Percentiles rank a stretch among this genome's conserved stretches.
Conservation (phyloP, 108 stramenopile genomes). For the Cylindrotheca fusiformis region DNA sequence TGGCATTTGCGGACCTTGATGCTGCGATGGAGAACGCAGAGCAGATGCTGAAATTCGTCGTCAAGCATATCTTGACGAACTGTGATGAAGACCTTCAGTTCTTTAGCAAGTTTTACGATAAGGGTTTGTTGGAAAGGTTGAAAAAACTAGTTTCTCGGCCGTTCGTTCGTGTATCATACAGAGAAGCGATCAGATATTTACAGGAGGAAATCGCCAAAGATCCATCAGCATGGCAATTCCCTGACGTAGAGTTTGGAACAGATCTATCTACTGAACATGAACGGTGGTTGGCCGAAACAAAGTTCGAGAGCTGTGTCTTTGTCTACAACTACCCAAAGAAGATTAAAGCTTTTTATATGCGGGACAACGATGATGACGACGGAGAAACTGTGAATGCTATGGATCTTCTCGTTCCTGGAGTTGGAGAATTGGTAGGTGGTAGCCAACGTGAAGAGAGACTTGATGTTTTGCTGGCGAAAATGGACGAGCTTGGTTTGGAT, state of each 20-base stretch:
- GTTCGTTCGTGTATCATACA: constrained; percentile 87
- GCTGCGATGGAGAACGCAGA: constrained; percentile 99
- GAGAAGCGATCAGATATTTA: constrained; percentile 86
- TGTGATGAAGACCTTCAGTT: constrained; percentile 90
- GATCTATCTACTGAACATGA: constrained; percentile 98
- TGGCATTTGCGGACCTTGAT: constrained; percentile 94
- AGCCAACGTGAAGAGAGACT: constrained; percentile 94
- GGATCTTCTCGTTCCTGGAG: constrained; percentile 98
- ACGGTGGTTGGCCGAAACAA: constrained; percentile 94
- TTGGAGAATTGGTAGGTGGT: constrained; percentile 99
- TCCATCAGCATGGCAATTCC: constrained; percentile 94
- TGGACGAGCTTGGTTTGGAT: constrained; percentile 84
- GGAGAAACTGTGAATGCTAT: constrained; percentile 98
- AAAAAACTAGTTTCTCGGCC: constrained; percentile 76
- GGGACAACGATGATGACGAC: constrained; percentile 93
- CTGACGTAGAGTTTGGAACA: constrained; percentile 96
- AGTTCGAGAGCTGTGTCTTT: constrained; percentile 91
- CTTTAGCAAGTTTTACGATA: constrained; percentile 93
- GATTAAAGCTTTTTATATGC: constrained; percentile 99
- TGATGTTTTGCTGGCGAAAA: constrained; percentile 87
- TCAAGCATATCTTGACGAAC: constrained; percentile 70
- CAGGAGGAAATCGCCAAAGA: constrained; percentile 96
- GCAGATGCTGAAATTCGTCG: constrained; percentile 86
- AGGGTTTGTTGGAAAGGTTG: constrained; percentile 68
- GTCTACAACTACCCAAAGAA: constrained; percentile 97